Conservation (phyloP, 352 stramenopile species). For the Aphanomyces euteiches region DNA sequence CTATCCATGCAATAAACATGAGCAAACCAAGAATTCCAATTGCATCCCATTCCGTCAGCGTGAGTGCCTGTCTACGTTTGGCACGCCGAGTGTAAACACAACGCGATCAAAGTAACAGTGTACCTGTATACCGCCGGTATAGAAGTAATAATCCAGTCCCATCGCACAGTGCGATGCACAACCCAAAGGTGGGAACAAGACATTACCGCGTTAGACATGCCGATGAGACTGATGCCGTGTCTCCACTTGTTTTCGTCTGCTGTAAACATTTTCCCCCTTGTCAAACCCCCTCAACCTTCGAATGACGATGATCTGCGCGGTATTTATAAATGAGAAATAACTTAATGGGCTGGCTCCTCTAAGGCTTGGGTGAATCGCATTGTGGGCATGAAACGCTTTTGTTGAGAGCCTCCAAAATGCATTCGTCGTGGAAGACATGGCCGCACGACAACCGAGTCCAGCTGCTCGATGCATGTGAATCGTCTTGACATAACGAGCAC, state of each 20-base stretch:
- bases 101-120: background rate
- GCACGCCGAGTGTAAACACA: background rate
- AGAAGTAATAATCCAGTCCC: no score
- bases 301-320: background rate
- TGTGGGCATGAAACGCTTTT: background rate
- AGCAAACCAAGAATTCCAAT: background rate
- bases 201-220: no score
- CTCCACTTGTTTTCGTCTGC: no score
- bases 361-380: background rate
- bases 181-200: no score
- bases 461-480: background rate
- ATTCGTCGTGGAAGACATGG: background rate
- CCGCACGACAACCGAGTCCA: background rate
- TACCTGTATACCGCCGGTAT: background rate
- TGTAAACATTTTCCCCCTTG: background rate
- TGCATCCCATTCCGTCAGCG: no score
- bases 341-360: background rate
- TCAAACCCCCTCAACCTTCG: background rate
- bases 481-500: conserved; percentile 9
- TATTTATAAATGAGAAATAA: conserved; percentile 2
- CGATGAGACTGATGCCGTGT: no score
- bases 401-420: conserved; percentile 3
- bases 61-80: no score
- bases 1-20: background rate
- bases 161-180: no score